phyloP scores from a whole-genome alignment of 441 rosid species.

The Brassica hybrid region DNA sequence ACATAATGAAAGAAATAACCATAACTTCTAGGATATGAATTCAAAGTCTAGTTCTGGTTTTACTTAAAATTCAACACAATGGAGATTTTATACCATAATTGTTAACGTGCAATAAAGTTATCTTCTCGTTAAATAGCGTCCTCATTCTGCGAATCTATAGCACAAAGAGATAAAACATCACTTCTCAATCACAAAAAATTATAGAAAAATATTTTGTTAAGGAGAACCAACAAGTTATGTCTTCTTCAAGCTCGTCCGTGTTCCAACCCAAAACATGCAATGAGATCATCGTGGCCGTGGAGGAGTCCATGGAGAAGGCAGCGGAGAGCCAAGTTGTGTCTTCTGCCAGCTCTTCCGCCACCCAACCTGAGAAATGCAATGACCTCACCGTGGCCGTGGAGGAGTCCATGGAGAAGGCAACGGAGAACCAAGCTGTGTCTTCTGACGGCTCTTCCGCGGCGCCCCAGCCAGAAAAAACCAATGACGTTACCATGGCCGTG shows the following conservation, averaged over 20 bases:
- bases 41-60: conserved; percentile 24
- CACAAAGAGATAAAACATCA: conserved; percentile 37
- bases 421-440: conserved; percentile 30
- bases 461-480: conserved; percentile 9
- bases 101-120: conserved; percentile 1
- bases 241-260: conserved; percentile 36
- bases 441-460: conserved; percentile 33
- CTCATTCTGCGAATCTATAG: conserved; percentile 27
- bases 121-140: conserved; percentile 31
- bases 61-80: conserved; percentile 1
- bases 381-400: not conserved
- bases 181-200: not conserved
- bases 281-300: not conserved
- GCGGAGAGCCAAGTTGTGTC: conserved; percentile 24
- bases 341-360: conserved; percentile 30
- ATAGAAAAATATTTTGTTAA: conserved; percentile 15
- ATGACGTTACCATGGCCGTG: not conserved
- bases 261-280: conserved; percentile 7
- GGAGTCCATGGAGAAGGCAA: not conserved
- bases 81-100: conserved; percentile 39
- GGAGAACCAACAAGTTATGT: conserved; percentile 33
- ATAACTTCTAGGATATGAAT: conserved; percentile 4
- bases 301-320: conserved; percentile 11
- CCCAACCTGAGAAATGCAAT: conserved; percentile 9
- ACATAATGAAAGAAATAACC: not conserved